Evolutionary conservation across 139 green algal species (phyloP), one percentile per base, ranked within the genome.

Genomic region (Trebouxia sp.): DNA sequence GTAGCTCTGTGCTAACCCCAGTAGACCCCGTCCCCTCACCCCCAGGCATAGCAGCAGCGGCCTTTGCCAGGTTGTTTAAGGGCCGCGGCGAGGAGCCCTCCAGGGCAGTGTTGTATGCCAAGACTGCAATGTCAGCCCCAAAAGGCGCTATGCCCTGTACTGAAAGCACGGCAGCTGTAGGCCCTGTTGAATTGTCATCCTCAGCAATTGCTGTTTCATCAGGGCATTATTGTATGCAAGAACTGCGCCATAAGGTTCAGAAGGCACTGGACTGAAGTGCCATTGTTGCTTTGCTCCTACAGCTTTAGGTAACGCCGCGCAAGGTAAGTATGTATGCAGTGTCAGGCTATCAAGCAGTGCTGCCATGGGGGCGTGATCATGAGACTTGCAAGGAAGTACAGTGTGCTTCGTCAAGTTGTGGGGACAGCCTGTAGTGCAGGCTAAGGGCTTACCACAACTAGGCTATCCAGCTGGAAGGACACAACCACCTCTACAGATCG

Each of bases 141-240:
- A 95, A 95, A 11, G 93, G 88, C n/a, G 92, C 87, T 50, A 92
- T 84, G 15, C 91, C 92, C 84, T 90, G 85, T 43, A 50, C 4
- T 45, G 10, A 28, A n/a, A 80, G 45, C 5, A 12, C 15, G 17
- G 9, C 3, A 28, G 38, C 45, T 76, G 6, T 58, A 76, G 22
- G 56, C 6, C 26, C 14, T 9, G 56, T 35, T 30, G 26, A 26
- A 69, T 69, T 17, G 14, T 17, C 15, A 5, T 53, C 47, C n/a
- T n/a, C n/a, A n/a, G n/a, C n/a, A n/a, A n/a, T n/a, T n/a, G n/a
- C n/a, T n/a, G n/a, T n/a, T n/a, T n/a, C n/a, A n/a, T n/a, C n/a
- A n/a, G n/a, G n/a, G n/a, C n/a, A n/a, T n/a, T n/a, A n/a, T n/a
- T n/a, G n/a, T n/a, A n/a, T n/a, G n/a, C n/a, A n/a, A n/a, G n/a